A percentile compares a stretch with the other conserved stretches of the same genome.
Conservation (phyloP, 202 grass and related monocot species). For the Panicum hallii region DNA sequence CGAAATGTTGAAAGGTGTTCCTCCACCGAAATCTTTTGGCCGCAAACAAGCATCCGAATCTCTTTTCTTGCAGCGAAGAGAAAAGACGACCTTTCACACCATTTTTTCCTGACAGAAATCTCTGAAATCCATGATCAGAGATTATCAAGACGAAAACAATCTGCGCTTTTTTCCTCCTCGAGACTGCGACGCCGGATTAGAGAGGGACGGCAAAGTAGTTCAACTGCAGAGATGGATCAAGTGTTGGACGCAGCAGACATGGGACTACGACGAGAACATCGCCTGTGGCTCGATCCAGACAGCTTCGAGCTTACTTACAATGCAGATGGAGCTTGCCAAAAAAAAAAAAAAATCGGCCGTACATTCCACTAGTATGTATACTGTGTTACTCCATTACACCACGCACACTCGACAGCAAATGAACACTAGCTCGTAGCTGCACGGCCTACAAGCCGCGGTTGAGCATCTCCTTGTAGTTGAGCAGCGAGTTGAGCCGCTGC, state of each 20-base stretch:
- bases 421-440: not conserved
- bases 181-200: too few relatives aligned
- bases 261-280: not conserved
- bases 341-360: not conserved
- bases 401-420: not conserved
- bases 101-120: too few relatives aligned
- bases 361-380: not conserved
- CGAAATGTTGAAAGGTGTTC: too few relatives aligned
- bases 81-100: not conserved
- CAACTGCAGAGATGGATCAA: not conserved
- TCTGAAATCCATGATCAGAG: too few relatives aligned
- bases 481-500: constrained; percentile 83
- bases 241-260: not conserved
- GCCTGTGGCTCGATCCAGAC: not conserved
- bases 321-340: not conserved
- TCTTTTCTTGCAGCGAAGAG: not conserved
- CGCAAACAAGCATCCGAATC: not conserved
- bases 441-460: constrained; percentile 47
- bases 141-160: too few relatives aligned
- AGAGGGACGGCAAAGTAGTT: not conserved
- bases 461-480: constrained; percentile 84
- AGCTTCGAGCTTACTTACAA: not conserved
- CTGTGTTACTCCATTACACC: not conserved
- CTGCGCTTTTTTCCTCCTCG: too few relatives aligned
- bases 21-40: too few relatives aligned